A percentile compares a stretch with the other conserved stretches of the same genome.
phyloP scores from a whole-genome alignment of 2,329 filamentous ascomycete genomes.

The Decorospora gaudefroyi region DNA sequence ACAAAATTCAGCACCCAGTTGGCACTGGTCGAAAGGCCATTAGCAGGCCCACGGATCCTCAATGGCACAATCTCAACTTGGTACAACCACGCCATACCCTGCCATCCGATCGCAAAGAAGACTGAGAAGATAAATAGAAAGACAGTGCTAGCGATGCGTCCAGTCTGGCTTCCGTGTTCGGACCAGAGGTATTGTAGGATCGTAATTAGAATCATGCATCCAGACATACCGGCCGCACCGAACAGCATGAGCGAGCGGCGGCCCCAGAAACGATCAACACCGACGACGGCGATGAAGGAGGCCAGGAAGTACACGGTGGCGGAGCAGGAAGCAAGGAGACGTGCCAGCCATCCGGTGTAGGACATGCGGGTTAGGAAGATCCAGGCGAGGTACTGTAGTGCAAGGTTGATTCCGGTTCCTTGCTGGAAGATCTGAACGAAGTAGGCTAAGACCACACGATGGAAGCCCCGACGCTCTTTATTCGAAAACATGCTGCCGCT shows the following conservation, averaged over 20 bases:
- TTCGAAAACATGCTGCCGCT: constrained; percentile 33
- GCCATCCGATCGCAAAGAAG: constrained; percentile 87
- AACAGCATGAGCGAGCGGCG: constrained; percentile 45
- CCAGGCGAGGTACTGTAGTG: constrained; percentile 51
- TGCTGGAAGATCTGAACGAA: constrained; percentile 53
- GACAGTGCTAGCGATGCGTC: constrained; percentile 54
- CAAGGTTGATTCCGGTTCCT: constrained; percentile 41
- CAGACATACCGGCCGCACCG: constrained; percentile 42
- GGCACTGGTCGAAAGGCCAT: constrained; percentile 82
- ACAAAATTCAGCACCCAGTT: constrained; percentile 73
- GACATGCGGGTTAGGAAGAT: constrained; percentile 60
- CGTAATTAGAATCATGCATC: constrained; percentile 41
- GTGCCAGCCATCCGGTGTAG: constrained; percentile 50
- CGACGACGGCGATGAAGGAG: constrained; percentile 45
- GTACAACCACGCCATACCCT: constrained; percentile 65
- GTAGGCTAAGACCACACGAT: constrained; percentile 51
- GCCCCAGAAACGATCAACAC: constrained; percentile 47
- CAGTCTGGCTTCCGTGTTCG: constrained; percentile 18
- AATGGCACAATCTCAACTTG: constrained; percentile 83
- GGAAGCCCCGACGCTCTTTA: constrained; percentile 48
- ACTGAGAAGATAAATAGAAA: constrained; percentile 91
- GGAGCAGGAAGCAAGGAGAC: constrained; percentile 46
- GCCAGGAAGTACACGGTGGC: constrained; percentile 47
- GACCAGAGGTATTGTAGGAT: constrained; percentile 35
- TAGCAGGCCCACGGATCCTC: constrained; percentile 83